Conservation (phyloP, 2,329 filamentous ascomycete species). For the Apiospora marii region DNA sequence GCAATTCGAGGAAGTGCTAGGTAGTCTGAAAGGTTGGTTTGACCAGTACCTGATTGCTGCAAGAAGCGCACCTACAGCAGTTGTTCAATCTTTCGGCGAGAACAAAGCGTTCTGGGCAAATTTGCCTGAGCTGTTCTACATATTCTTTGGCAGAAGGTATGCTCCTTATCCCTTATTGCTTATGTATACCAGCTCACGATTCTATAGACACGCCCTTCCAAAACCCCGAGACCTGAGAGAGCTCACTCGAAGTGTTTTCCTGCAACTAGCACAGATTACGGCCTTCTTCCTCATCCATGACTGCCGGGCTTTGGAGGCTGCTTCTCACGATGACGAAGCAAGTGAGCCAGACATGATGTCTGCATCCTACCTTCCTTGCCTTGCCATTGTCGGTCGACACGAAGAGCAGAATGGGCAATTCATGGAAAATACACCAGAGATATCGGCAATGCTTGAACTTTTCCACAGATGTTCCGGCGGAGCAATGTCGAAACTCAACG, state of each 20-base stretch:
- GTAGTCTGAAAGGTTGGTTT: constrained; percentile 59
- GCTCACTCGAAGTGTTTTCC: constrained; percentile 43
- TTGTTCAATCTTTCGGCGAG: constrained; percentile 52
- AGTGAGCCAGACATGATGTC: constrained; percentile 51
- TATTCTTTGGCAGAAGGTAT: constrained; percentile 51
- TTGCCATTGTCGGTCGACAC: constrained; percentile 48
- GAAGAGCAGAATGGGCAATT: constrained; percentile 43
- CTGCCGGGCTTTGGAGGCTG: constrained; percentile 42
- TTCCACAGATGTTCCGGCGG: constrained; percentile 52
- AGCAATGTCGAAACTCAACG: constrained; percentile 51
- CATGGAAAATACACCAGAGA: constrained; percentile 42
- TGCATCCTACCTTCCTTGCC: constrained; percentile 54
- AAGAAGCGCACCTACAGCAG: constrained; percentile 39
- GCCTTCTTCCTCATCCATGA: constrained; percentile 63
- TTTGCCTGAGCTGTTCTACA: constrained; percentile 59
- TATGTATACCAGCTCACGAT: constrained; percentile 4
- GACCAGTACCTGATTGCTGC: constrained; percentile 55
- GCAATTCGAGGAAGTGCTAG: constrained; percentile 54
- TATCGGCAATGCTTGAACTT: constrained; percentile 50
- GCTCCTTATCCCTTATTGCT: not conserved
- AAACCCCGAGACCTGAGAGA: constrained; percentile 40
- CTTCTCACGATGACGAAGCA: constrained; percentile 37
- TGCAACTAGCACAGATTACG: constrained; percentile 57
- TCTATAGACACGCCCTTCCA: constrained; percentile 26
- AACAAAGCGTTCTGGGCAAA: constrained; percentile 59